A percentile compares a stretch with the other conserved stretches of the same genome.
Conservation (phyloP, 1,284 basidiomycete species). For the Cryptococcus depauperatus region DNA sequence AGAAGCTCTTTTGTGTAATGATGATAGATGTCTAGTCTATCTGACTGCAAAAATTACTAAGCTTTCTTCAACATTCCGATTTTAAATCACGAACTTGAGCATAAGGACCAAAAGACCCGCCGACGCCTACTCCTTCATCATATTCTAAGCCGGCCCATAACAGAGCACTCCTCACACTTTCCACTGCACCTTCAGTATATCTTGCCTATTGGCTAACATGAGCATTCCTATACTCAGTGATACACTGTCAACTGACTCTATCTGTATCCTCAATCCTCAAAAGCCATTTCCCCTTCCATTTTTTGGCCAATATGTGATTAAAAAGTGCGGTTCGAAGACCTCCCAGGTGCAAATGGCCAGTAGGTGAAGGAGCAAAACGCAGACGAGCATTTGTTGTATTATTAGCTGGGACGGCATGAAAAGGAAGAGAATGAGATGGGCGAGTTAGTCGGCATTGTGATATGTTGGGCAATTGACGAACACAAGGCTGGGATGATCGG, state of each 20-base stretch:
- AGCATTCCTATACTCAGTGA: not conserved
- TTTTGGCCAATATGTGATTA: constrained; percentile 79
- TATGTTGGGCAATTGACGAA: too few relatives aligned
- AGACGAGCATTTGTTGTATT: constrained; percentile 46
- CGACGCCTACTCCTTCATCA: constrained; percentile 82
- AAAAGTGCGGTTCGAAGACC: constrained; percentile 93
- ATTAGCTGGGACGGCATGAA: too few relatives aligned
- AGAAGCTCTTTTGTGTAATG: constrained; percentile 59
- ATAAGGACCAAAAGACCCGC: constrained; percentile 68
- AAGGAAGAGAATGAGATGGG: too few relatives aligned
- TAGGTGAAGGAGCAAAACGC: constrained; percentile 95
- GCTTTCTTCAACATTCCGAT: not conserved
- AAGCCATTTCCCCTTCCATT: constrained; percentile 77
- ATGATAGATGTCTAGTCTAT: constrained; percentile 77
- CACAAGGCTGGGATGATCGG: too few relatives aligned
- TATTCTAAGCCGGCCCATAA: constrained; percentile 90
- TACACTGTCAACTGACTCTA: constrained; percentile 49
- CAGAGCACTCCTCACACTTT: constrained; percentile 66
- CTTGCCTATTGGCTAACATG: constrained; percentile 3
- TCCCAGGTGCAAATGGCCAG: constrained; percentile 86
- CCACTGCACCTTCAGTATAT: constrained; percentile 52
- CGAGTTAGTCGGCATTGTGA: too few relatives aligned
- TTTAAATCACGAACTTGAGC: constrained; percentile 54
- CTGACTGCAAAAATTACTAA: too few relatives aligned
- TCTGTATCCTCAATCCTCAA: constrained; percentile 95